These are phyloP conservation scores for Penicillium lagena DNA, from an alignment of 495 filamentous ascomycete genomes.

Conservation along the genomic window DNA sequence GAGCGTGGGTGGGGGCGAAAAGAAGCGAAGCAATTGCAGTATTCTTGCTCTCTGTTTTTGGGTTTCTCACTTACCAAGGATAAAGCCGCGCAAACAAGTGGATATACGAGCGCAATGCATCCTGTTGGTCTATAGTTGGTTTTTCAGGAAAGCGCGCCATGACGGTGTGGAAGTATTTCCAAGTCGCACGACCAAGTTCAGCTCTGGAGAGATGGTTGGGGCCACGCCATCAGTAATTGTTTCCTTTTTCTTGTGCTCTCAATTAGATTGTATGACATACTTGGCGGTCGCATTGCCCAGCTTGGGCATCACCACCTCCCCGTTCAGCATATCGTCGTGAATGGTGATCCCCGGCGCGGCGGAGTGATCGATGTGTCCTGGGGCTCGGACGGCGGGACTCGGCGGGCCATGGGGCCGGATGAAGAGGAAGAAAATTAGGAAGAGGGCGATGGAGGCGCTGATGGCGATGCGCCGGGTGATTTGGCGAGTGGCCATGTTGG, in stretches of 20 bases:
- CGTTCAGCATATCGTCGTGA: slow-evolving; percentile 51
- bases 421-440: slow-evolving; percentile 35
- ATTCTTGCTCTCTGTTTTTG: too few relatives aligned
- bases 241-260: neutral
- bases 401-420: slow-evolving; percentile 34
- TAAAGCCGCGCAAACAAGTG: slow-evolving; percentile 89
- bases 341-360: slow-evolving; percentile 14
- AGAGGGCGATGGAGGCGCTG: slow-evolving; percentile 26
- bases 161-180: slow-evolving; percentile 93
- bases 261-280: slow-evolving; percentile 14
- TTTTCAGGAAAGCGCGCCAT: slow-evolving; percentile 89
- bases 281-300: slow-evolving; percentile 86
- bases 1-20: too few relatives aligned
- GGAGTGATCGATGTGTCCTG: slow-evolving; percentile 33
- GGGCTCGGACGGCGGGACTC: slow-evolving; percentile 36
- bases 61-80: slow-evolving; percentile 52
- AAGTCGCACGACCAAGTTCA: slow-evolving; percentile 80
- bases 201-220: slow-evolving; percentile 44
- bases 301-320: slow-evolving; percentile 79
- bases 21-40: too few relatives aligned
- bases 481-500: slow-evolving; percentile 36
- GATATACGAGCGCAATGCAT: slow-evolving; percentile 78
- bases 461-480: slow-evolving; percentile 34
- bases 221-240: too few relatives aligned
- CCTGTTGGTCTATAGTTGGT: slow-evolving; percentile 74